A percentile compares a stretch with the other conserved stretches of the same genome.
phyloP scores from a whole-genome alignment of 2,329 filamentous ascomycete species.

The Aspergillus novoparasiticus region DNA sequence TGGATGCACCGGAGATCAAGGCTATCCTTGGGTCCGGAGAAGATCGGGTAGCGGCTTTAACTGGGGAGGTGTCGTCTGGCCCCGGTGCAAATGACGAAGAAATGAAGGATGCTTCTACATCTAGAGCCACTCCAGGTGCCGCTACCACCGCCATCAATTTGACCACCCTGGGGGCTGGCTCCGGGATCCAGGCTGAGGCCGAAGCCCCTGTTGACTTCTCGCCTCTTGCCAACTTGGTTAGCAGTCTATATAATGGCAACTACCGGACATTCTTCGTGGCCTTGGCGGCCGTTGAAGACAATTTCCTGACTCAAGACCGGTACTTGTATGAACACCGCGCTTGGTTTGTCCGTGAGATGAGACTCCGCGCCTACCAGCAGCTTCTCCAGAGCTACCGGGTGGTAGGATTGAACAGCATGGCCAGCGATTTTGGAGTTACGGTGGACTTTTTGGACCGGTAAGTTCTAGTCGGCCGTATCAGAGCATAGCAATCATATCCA shows the following conservation, averaged over 20 bases:
- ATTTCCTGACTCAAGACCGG: slow-evolving; percentile 90
- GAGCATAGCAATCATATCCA: slow-evolving; percentile 2
- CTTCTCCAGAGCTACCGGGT: slow-evolving; percentile 96
- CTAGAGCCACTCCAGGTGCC: slow-evolving; percentile 53
- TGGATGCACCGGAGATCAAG: slow-evolving; percentile 97
- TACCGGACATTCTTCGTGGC: slow-evolving; percentile 94
- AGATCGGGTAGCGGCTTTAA: slow-evolving; percentile 81
- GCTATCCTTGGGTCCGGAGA: slow-evolving; percentile 89
- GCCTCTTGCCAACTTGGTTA: slow-evolving; percentile 82
- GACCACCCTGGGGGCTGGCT: slow-evolving; percentile 73
- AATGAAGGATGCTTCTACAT: slow-evolving; percentile 64
- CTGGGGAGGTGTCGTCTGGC: slow-evolving; percentile 78
- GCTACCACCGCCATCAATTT: slow-evolving; percentile 80
- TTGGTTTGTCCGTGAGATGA: slow-evolving; percentile 99
- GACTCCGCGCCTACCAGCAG: slow-evolving; percentile 93
- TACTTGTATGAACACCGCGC: slow-evolving; percentile 94
- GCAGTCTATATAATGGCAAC: slow-evolving; percentile 88
- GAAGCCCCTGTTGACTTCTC: slow-evolving; percentile 88
- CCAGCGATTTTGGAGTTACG: slow-evolving; percentile 92
- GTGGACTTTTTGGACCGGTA: slow-evolving; percentile 95
- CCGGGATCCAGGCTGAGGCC: slow-evolving; percentile 68
- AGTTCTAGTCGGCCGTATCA: slow-evolving; percentile 30
- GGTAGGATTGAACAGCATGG: slow-evolving; percentile 96
- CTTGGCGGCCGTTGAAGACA: slow-evolving; percentile 85
- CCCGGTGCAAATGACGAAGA: slow-evolving; percentile 76